Conservation (phyloP, 1,284 basidiomycete genomes). For the Clitocybe nebularis region DNA sequence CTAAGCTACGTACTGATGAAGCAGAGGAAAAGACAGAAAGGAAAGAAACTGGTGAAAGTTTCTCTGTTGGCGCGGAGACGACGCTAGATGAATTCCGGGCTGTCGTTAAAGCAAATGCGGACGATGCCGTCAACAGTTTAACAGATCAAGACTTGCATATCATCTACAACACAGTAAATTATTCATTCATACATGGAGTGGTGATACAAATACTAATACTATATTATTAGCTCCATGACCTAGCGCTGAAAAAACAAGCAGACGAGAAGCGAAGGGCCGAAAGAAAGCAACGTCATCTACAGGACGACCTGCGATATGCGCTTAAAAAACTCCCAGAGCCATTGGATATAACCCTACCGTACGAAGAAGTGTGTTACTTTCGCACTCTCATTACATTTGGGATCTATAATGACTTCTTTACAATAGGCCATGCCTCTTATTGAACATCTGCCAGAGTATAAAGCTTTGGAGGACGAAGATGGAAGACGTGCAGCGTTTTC, state of each 20-base stretch:
- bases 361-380: slow-evolving; percentile 77
- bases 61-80: slow-evolving; percentile 54
- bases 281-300: slow-evolving; percentile 79
- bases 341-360: slow-evolving; percentile 68
- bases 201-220: slow-evolving; percentile 8
- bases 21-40: slow-evolving; percentile 28
- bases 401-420: slow-evolving; percentile 12
- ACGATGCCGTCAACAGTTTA: slow-evolving; percentile 45
- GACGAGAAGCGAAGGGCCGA: slow-evolving; percentile 83
- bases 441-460: slow-evolving; percentile 78
- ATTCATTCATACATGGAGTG: neutral
- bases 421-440: slow-evolving; percentile 71
- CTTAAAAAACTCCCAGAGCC: slow-evolving; percentile 85
- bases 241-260: slow-evolving; percentile 68
- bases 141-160: slow-evolving; percentile 52
- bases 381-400: too few relatives aligned
- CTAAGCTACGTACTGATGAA: slow-evolving; percentile 25
- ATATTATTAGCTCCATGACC: slow-evolving; percentile 58
- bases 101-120: slow-evolving; percentile 51
- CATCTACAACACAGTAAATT: slow-evolving; percentile 64
- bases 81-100: slow-evolving; percentile 57
- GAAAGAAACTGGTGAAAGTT: slow-evolving; percentile 35
- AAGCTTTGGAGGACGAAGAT: slow-evolving; percentile 80
- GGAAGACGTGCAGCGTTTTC: slow-evolving; percentile 74
- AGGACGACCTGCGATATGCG: slow-evolving; percentile 95